Evolutionary conservation across 2,329 filamentous ascomycete species (phyloP), one percentile per base, ranked within the genome.

Genomic region (Onygenales sp.): DNA sequence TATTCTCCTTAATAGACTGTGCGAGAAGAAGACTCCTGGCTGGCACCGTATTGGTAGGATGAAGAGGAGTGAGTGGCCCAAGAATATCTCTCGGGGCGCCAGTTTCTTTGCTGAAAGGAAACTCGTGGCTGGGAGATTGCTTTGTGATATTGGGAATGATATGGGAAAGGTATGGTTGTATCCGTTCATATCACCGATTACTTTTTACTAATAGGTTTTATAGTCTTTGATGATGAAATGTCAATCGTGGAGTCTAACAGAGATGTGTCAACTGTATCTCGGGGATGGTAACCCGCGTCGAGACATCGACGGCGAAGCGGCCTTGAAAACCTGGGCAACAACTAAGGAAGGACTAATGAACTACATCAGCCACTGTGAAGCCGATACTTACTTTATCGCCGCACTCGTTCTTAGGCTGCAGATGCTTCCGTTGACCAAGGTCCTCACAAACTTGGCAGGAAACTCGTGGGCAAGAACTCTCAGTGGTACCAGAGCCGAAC

Each of bases 381-480:
- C 90, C 0, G 93, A 98, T 68, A 97, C 93, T 0, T 94, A 93
- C 70, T 97, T 92, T 71, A 89, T 98, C 62, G 88, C 93, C 43
- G 92, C 94, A 2, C 78, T 98, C 59, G 89, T 90, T 3, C 72
- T 98, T 52, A 85, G 87, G 57, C 85, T 94, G 27, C 93, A 98
- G 70, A 87, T 98, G 76, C 78, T 98, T 44, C 89, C 93, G 11
- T 75, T 98, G 52, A 95, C 92, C 21, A 97, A 96, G 69, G 88
- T 96, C 48, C 76, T 98, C 58, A 98, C 93, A 11, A 97, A 97
- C 64, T 77, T 98, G 68, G 93, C 93, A 57, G 93, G 93, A 61
- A 98, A 98, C 70, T 97, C 93, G 1, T 98, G 93, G 93, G 92
- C 92, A 52, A 84, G 93, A 66, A 98, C 93, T 2, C 76, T 98